These are phyloP conservation scores for Polytrichum commune DNA, from an alignment of 225 moss, liverwort and hornwort species.

Conservation along the genomic window DNA sequence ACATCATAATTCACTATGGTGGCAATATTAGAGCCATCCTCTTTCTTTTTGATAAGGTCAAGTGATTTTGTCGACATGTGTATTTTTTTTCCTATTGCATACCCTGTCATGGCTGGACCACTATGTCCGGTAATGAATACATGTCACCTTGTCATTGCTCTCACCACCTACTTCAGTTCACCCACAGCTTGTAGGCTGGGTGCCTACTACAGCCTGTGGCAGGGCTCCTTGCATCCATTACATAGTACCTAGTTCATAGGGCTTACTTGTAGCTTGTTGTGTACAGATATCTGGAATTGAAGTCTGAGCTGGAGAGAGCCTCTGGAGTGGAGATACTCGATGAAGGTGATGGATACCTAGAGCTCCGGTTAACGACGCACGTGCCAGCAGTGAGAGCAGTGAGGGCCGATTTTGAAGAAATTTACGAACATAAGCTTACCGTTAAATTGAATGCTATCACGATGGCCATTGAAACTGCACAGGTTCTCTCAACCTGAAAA, in stretches of 20 bases:
- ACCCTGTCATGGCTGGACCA: no score
- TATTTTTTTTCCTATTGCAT: background rate
- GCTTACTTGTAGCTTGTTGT: background rate
- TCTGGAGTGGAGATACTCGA: constrained; percentile 23
- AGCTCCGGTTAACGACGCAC: constrained; percentile 23
- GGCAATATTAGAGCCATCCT: no score
- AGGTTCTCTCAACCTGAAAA: constrained; percentile 12
- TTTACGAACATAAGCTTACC: constrained; percentile 27
- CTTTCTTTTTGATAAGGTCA: no score
- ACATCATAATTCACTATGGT: no score
- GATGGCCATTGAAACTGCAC: constrained; percentile 30
- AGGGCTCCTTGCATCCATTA: no score
- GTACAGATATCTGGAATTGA: constrained; percentile 21
- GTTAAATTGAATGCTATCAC: constrained; percentile 26
- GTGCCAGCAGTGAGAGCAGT: constrained; percentile 20
- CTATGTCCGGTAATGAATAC: no score
- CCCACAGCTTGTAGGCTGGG: background rate
- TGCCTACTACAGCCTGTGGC: no score
- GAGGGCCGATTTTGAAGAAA: constrained; percentile 4
- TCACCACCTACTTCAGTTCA: background rate
- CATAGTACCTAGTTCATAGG: background rate
- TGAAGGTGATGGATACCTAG: constrained; percentile 17
- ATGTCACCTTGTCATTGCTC: background rate
- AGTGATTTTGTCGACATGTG: no score
- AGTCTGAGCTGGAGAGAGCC: constrained; percentile 17